Conservation (phyloP, 345 rosid genomes). For the Litchi chinensis region DNA sequence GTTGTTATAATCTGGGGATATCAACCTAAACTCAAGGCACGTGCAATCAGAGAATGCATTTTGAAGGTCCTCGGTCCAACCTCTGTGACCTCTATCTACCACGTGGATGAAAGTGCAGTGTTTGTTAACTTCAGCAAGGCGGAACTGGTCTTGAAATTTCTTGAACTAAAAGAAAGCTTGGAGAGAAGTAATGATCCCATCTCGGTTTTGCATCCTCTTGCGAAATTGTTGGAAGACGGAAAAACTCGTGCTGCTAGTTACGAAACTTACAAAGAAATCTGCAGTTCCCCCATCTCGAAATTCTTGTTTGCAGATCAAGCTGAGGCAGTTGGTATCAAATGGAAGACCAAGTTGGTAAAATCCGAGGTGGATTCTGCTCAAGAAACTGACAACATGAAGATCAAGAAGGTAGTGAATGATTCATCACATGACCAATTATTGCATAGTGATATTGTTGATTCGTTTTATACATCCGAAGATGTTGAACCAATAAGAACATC, state of each 20-base stretch:
- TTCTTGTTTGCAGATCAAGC: constrained; percentile 80
- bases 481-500: constrained; percentile 28
- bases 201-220: constrained; percentile 71
- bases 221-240: constrained; percentile 76
- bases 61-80: constrained; percentile 60
- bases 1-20: constrained; percentile 77
- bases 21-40: constrained; percentile 59
- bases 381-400: constrained; percentile 1
- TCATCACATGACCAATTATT: constrained; percentile 10
- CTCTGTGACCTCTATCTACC: constrained; percentile 61
- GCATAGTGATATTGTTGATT: constrained; percentile 31
- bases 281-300: constrained; percentile 70
- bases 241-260: constrained; percentile 70
- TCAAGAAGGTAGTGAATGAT: constrained; percentile 5
- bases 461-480: constrained; percentile 19
- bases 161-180: constrained; percentile 61
- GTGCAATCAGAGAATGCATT: constrained; percentile 71
- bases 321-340: constrained; percentile 59
- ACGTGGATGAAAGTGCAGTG: constrained; percentile 71
- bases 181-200: constrained; percentile 59
- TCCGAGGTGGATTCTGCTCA: constrained; percentile 14
- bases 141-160: constrained; percentile 59
- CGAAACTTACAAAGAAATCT: constrained; percentile 82
- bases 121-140: constrained; percentile 72
- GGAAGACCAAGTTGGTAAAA: constrained; percentile 43